These are phyloP conservation scores for Annulohypoxylon moriforme DNA, from an alignment of 495 filamentous ascomycete species.

Conservation along the genomic window DNA sequence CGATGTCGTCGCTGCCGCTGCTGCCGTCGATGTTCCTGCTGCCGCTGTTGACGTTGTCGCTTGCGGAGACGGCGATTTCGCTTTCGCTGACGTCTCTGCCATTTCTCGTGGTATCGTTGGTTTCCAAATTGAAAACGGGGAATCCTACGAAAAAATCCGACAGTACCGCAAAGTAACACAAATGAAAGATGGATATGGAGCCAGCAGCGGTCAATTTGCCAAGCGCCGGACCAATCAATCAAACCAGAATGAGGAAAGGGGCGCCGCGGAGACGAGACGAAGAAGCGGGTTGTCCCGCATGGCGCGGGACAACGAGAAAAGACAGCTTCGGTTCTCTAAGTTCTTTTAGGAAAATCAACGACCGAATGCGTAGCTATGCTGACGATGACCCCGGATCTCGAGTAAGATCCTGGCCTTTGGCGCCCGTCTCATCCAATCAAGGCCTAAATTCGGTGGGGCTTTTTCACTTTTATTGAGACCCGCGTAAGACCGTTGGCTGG, in stretches of 20 bases:
- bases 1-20: conserved; percentile 1
- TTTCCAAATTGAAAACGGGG: neutral
- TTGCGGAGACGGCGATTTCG: conserved; percentile 8
- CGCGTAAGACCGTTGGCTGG: conserved; percentile 4
- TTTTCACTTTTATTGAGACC: conserved; percentile 8
- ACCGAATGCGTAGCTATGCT: conserved; percentile 6
- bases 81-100: conserved; percentile 7
- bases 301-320: conserved; percentile 10
- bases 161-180: neutral
- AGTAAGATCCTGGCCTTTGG: conserved; percentile 9
- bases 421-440: conserved; percentile 18
- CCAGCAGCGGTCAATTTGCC: conserved; percentile 5
- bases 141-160: conserved; percentile 9
- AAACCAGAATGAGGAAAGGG: neutral
- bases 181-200: conserved; percentile 1
- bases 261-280: conserved; percentile 3
- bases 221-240: conserved; percentile 18
- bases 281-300: conserved; percentile 24
- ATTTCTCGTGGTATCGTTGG: conserved; percentile 10
- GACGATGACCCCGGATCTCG: conserved; percentile 7
- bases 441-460: neutral
- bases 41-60: conserved; percentile 7
- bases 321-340: neutral
- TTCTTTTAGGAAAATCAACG: conserved; percentile 15
- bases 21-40: neutral